A percentile compares a stretch with the other conserved stretches of the same genome.
Evolutionary conservation across 2,329 filamentous ascomycete genomes (phyloP).

Genomic region (Penicillium sp.): DNA sequence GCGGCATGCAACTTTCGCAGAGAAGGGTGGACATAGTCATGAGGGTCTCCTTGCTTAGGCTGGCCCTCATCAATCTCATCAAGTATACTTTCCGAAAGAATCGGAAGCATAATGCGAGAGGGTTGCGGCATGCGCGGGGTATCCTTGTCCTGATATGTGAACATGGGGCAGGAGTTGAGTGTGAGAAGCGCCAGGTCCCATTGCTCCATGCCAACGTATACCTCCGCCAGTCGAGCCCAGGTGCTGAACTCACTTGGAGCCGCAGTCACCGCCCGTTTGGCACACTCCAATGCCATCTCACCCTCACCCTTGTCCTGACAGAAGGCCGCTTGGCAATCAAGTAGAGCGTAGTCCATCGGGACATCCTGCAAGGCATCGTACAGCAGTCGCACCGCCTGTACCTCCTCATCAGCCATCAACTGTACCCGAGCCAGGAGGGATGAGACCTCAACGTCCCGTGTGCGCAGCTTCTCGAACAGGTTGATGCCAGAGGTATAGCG

Average conservation of each 20-base stretch:
- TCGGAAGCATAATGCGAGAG: constrained; percentile 79
- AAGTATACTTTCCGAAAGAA: constrained; percentile 81
- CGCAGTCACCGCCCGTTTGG: constrained; percentile 89
- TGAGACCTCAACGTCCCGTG: constrained; percentile 87
- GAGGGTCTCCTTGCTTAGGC: constrained; percentile 66
- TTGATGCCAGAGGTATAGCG: constrained; percentile 95
- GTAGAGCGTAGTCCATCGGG: constrained; percentile 95
- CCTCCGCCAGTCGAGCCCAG: constrained; percentile 89
- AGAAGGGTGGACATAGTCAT: constrained; percentile 83
- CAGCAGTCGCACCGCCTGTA: constrained; percentile 85
- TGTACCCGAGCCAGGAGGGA: constrained; percentile 87
- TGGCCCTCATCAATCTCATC: constrained; percentile 96
- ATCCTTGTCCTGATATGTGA: constrained; percentile 98
- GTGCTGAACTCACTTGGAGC: constrained; percentile 96
- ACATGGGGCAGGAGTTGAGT: constrained; percentile 98
- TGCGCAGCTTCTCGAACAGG: constrained; percentile 90
- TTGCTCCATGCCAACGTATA: constrained; percentile 90
- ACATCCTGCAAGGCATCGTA: constrained; percentile 86
- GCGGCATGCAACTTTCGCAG: constrained; percentile 82
- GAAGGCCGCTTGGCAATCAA: constrained; percentile 92
- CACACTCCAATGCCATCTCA: constrained; percentile 85
- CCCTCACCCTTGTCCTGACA: constrained; percentile 83
- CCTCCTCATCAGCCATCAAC: constrained; percentile 93
- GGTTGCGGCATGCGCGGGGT: constrained; percentile 92
- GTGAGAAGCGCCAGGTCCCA: constrained; percentile 96